Evolutionary conservation across 345 rosid species (phyloP).

Genomic region (Combretum micranthum): DNA sequence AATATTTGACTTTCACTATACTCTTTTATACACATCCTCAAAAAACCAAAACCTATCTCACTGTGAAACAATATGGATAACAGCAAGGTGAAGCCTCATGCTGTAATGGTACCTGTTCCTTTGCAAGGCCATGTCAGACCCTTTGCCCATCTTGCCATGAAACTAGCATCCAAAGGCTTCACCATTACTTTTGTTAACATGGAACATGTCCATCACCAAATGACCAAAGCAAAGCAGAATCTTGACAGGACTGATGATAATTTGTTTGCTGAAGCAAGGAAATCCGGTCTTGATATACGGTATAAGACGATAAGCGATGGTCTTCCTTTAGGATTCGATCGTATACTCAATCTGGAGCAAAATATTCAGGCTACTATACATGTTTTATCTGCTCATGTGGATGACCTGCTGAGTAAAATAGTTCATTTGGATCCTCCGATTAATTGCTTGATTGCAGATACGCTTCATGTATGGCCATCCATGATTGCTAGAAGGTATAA

Average conservation of each 20-base stretch:
- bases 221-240: constrained; percentile 17
- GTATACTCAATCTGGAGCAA: constrained; percentile 72
- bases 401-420: constrained; percentile 39
- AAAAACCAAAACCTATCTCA: background rate
- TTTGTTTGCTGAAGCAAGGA: constrained; percentile 41
- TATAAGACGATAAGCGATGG: constrained; percentile 74
- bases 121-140: constrained; percentile 84
- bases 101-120: constrained; percentile 55
- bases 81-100: constrained; percentile 37
- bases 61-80: background rate
- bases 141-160: constrained; percentile 51
- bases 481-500: constrained; percentile 52
- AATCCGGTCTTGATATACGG: constrained; percentile 60
- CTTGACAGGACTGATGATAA: constrained; percentile 12
- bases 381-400: constrained; percentile 58
- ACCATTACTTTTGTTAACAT: constrained; percentile 72
- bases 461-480: constrained; percentile 71
- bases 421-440: constrained; percentile 13
- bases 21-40: background rate
- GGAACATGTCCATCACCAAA: constrained; percentile 49
- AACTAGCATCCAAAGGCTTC: constrained; percentile 71
- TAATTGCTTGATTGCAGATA: constrained; percentile 55
- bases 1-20: background rate
- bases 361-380: constrained; percentile 41
- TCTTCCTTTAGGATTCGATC: constrained; percentile 53